Conservation (phyloP, 2,329 filamentous ascomycete genomes). For the Pyrenochaeta sp. region DNA sequence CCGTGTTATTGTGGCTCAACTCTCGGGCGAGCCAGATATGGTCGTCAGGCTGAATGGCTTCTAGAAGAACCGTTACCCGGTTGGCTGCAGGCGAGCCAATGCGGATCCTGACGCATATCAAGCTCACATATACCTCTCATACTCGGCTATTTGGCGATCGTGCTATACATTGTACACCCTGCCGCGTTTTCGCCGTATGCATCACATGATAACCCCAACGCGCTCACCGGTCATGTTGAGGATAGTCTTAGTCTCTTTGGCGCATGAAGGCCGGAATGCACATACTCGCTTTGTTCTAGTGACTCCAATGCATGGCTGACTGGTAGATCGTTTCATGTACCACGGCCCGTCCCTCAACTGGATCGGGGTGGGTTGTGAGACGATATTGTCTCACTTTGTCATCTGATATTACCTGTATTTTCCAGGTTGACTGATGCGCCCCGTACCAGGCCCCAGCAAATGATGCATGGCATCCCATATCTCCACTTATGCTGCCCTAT, state of each 20-base stretch:
- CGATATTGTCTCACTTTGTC: slow-evolving; percentile 19
- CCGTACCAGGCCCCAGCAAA: slow-evolving; percentile 17
- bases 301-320: slow-evolving; percentile 10
- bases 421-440: slow-evolving; percentile 25
- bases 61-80: slow-evolving; percentile 36
- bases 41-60: slow-evolving; percentile 30
- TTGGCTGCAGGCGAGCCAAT: slow-evolving; percentile 31
- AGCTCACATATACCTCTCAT: slow-evolving; percentile 37
- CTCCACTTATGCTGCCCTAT: slow-evolving; percentile 37
- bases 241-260: slow-evolving; percentile 5
- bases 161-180: slow-evolving; percentile 33
- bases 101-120: slow-evolving; percentile 40
- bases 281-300: neutral
- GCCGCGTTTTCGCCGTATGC: slow-evolving; percentile 28
- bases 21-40: slow-evolving; percentile 21
- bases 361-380: slow-evolving; percentile 32
- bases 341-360: slow-evolving; percentile 42
- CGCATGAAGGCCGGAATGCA: neutral
- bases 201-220: slow-evolving; percentile 40
- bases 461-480: slow-evolving; percentile 34
- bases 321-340: slow-evolving; percentile 16
- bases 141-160: slow-evolving; percentile 48
- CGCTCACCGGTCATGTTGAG: slow-evolving; percentile 16
- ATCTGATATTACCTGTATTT: slow-evolving; percentile 26
- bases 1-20: slow-evolving; percentile 13